Evolutionary conservation across 2,329 filamentous ascomycete genomes (phyloP).

Genomic region (Emydomyces testavorans): DNA sequence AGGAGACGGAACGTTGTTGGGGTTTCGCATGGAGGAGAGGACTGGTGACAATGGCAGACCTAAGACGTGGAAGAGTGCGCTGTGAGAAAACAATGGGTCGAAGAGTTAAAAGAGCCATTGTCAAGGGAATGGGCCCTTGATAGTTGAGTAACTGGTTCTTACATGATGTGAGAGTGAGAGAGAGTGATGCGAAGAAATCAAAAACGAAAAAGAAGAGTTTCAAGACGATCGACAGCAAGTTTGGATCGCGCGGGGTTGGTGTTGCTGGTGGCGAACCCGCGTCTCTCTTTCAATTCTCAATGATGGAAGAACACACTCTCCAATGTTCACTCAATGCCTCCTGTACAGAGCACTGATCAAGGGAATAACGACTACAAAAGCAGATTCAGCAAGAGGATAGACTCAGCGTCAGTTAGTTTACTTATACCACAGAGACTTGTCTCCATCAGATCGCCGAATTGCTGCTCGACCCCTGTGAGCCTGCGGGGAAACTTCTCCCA

Average conservation of each 20-base stretch:
- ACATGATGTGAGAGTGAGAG: constrained; percentile 20
- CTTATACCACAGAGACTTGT: no score
- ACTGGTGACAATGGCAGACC: constrained; percentile 10
- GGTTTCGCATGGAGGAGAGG: constrained; percentile 16
- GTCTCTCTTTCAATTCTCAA: background rate
- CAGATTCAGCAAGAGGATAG: no score
- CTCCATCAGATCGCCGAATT: background rate
- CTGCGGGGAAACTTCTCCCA: background rate
- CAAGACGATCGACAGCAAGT: background rate
- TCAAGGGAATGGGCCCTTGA: constrained; percentile 3
- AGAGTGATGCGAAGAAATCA: background rate
- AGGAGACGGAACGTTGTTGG: constrained; percentile 38
- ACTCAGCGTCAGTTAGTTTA: no score
- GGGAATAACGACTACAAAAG: no score
- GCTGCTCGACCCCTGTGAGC: constrained; percentile 6
- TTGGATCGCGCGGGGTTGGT: background rate
- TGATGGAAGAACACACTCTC: no score
- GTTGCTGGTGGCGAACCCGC: background rate
- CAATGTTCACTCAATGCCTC: no score
- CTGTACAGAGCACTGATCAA: no score
- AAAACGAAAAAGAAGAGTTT: background rate
- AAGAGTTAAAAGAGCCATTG: constrained; percentile 29
- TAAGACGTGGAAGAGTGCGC: constrained; percentile 8
- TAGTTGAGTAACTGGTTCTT: constrained; percentile 14
- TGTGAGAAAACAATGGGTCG: constrained; percentile 20